Conservation (phyloP, 208 protist genomes). For the Acanthamoeba quina region DNA sequence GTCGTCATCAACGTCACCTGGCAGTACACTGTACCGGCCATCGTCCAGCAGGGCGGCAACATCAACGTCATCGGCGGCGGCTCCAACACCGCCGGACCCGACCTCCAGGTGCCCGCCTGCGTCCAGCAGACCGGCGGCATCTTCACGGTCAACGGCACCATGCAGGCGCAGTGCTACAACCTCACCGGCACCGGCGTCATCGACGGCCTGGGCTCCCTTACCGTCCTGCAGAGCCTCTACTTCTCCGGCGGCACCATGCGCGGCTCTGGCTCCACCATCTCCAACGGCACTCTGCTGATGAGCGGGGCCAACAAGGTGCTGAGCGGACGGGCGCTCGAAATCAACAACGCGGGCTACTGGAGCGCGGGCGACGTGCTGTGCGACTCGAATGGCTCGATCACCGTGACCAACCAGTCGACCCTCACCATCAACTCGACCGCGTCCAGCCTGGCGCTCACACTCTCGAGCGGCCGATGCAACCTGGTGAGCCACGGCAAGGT, state of each 20-base stretch:
- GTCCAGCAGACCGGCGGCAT: conserved; percentile 4
- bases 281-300: conserved; percentile 17
- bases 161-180: conserved; percentile 45
- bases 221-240: not conserved
- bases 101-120: conserved; percentile 20
- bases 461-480: conserved; percentile 10
- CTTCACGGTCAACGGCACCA: conserved; percentile 40
- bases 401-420: not conserved
- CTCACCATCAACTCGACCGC: conserved; percentile 37
- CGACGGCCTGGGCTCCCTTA: conserved; percentile 18
- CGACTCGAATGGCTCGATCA: conserved; percentile 50
- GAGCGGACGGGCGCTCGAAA: not conserved
- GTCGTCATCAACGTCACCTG: conserved; percentile 20
- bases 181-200: conserved; percentile 23
- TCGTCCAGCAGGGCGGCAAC: conserved; percentile 46
- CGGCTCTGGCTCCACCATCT: conserved; percentile 27
- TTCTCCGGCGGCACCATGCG: conserved; percentile 56
- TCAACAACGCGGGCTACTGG: conserved; percentile 17
- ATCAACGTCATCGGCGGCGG: conserved; percentile 18
- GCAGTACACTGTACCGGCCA: conserved; percentile 48
- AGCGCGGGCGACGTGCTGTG: conserved; percentile 55
- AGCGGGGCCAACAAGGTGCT: not conserved
- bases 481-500: conserved; percentile 22
- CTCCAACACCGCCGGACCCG: not conserved
- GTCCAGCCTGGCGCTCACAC: not conserved